These are phyloP conservation scores for Plantago coronopus DNA, from an alignment of 305 asterid species.

Conservation along the genomic window DNA sequence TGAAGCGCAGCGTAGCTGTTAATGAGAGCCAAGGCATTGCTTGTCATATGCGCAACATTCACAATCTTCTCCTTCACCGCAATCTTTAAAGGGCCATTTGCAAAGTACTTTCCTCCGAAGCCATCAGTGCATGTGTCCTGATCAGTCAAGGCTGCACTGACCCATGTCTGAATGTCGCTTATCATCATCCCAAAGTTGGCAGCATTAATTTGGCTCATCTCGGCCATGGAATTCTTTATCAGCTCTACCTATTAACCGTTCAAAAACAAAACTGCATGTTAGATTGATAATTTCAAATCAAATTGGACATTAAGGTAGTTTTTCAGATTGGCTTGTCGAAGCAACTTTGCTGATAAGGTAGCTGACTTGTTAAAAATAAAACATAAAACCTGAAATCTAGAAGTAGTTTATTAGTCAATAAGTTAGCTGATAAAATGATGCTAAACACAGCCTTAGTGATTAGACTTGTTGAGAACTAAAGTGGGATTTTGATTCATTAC, in stretches of 20 bases:
- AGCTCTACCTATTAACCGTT: constrained; percentile 21
- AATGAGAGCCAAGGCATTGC: constrained; percentile 65
- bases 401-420: too few relatives aligned
- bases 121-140: constrained; percentile 71
- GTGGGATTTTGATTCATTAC: constrained; percentile 9
- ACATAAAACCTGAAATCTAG: too few relatives aligned
- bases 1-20: constrained; percentile 41
- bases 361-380: too few relatives aligned
- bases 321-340: too few relatives aligned
- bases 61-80: constrained; percentile 37
- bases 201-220: constrained; percentile 37
- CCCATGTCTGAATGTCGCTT: constrained; percentile 63
- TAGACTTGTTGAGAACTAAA: not conserved
- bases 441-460: too few relatives aligned
- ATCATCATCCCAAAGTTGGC: constrained; percentile 30
- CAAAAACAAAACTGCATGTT: not conserved
- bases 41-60: constrained; percentile 57
- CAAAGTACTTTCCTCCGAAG: constrained; percentile 38
- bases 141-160: constrained; percentile 75
- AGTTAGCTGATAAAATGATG: too few relatives aligned
- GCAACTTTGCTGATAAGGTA: too few relatives aligned
- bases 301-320: too few relatives aligned
- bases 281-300: too few relatives aligned
- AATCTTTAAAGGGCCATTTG: constrained; percentile 35
- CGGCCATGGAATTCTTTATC: constrained; percentile 35